These are phyloP conservation scores for Arabidopsis thaliana DNA, from an alignment of 345 rosid genomes.

Conservation along the genomic window TAIR10.1 NC_003074.8:14873501-14874000, in stretches of 20 bases:
- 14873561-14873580: background rate
- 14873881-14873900: background rate
- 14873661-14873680: background rate
- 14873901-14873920: background rate
- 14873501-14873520: accelerated
- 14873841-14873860: background rate
- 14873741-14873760: background rate
- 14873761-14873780: background rate
- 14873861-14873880: background rate
- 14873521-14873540: accelerated
- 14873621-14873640: background rate
- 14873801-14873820: background rate
- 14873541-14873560: accelerated
- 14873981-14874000: background rate
- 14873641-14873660: background rate
- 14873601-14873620: background rate
- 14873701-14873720: background rate
- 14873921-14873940: background rate
- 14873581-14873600: background rate
- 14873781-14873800: accelerated
- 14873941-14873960: background rate
- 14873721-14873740: background rate
- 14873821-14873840: accelerated
- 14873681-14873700: background rate
- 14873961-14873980: background rate